Percentiles rank a stretch among this genome's conserved stretches.
phyloP scores from a whole-genome alignment of 768 basidiomycete genomes.

The Asterophora parasitica region DNA sequence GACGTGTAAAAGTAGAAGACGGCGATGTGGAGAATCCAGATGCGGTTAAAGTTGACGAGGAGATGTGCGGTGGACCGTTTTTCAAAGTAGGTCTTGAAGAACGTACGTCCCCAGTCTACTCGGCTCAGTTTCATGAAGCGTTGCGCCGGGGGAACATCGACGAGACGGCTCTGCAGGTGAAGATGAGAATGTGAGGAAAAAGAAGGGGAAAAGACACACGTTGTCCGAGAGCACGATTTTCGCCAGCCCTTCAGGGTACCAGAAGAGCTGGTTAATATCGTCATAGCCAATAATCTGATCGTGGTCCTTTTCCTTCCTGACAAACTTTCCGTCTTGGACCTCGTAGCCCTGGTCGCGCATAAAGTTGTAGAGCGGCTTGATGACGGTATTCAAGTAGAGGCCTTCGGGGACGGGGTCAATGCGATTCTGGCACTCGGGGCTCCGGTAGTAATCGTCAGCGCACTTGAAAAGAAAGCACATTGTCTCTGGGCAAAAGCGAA shows the following conservation, averaged over 20 bases:
- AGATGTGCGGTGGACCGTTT: slow-evolving; percentile 91
- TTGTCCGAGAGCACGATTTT: slow-evolving; percentile 87
- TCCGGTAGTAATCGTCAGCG: slow-evolving; percentile 98
- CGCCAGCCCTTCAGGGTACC: slow-evolving; percentile 98
- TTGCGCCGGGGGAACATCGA: slow-evolving; percentile 88
- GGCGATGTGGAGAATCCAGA: slow-evolving; percentile 95
- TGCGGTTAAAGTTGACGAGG: slow-evolving; percentile 97
- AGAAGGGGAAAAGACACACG: slow-evolving; percentile 41
- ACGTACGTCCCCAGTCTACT: slow-evolving; percentile 90
- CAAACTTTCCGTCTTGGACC: slow-evolving; percentile 90
- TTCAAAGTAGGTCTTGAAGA: slow-evolving; percentile 99
- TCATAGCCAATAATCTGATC: slow-evolving; percentile 98
- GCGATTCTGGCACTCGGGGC: slow-evolving; percentile 93
- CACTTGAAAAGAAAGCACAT: slow-evolving; percentile 99
- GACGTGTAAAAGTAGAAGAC: slow-evolving; percentile 97
- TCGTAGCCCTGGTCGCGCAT: slow-evolving; percentile 98
- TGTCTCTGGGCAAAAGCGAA: slow-evolving; percentile 94
- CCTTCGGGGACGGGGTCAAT: slow-evolving; percentile 93
- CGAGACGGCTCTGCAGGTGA: slow-evolving; percentile 68
- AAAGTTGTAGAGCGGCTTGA: slow-evolving; percentile 94
- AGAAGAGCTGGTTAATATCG: slow-evolving; percentile 98
- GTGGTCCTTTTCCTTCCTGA: slow-evolving; percentile 91
- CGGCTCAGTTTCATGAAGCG: slow-evolving; percentile 90
- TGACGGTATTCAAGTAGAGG: slow-evolving; percentile 82
- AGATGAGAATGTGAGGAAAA: neutral